Evolutionary conservation across 805 yeast species (phyloP).

Genomic region (Candida dajiaensis): DNA sequence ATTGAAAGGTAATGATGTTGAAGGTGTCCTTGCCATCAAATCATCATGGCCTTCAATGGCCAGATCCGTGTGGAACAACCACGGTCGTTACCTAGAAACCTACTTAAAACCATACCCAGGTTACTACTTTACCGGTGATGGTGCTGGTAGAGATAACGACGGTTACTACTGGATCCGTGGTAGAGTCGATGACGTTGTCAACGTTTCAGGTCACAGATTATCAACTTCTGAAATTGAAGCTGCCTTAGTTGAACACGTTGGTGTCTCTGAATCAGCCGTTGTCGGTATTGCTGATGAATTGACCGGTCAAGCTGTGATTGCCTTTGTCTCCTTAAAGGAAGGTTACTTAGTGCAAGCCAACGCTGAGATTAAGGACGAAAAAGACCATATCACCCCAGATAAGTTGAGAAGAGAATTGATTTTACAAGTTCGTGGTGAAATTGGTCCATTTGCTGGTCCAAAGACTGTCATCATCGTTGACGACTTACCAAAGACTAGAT

Average conservation of each 20-base stretch:
- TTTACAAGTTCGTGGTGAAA: conserved; percentile 84
- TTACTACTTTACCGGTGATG: conserved; percentile 95
- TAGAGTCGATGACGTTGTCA: conserved; percentile 97
- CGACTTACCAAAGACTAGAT: conserved; percentile 96
- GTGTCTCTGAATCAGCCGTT: conserved; percentile 93
- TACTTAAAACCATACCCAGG: conserved; percentile 92
- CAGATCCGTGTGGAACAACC: conserved; percentile 88
- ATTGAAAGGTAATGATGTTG: conserved; percentile 81
- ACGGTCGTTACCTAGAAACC: conserved; percentile 81
- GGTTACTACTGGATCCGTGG: conserved; percentile 98
- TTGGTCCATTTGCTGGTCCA: conserved; percentile 92
- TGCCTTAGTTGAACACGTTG: conserved; percentile 70
- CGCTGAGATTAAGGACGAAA: conserved; percentile 22
- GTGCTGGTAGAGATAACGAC: conserved; percentile 95
- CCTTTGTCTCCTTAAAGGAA: conserved; percentile 80
- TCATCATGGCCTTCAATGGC: conserved; percentile 99
- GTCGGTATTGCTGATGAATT: conserved; percentile 92
- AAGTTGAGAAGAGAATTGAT: conserved; percentile 65
- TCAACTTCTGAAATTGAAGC: conserved; percentile 99
- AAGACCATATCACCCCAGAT: conserved; percentile 27
- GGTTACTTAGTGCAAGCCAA: conserved; percentile 29
- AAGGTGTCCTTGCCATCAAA: conserved; percentile 90
- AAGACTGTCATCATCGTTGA: conserved; percentile 75
- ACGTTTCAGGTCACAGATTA: conserved; percentile 94
- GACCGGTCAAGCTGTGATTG: conserved; percentile 97